Conservation (phyloP, 1,284 basidiomycete genomes). For the Cystobasidium sp. region DNA sequence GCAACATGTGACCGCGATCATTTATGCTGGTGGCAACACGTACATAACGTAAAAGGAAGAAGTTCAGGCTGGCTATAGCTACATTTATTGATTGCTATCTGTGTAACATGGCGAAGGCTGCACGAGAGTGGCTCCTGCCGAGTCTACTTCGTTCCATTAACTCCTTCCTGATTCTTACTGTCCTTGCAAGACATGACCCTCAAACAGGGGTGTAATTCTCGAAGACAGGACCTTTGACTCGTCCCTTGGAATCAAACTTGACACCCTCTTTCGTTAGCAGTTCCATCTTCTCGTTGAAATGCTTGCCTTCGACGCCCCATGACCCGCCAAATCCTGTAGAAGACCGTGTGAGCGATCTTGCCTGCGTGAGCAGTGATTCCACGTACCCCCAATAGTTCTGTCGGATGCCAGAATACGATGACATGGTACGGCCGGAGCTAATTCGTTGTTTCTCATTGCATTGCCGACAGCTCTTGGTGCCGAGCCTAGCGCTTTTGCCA, state of each 20-base stretch:
- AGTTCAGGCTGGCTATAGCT: too few relatives aligned
- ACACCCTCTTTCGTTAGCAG: constrained; percentile 64
- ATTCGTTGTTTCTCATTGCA: constrained; percentile 67
- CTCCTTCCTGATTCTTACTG: too few relatives aligned
- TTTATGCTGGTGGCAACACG: too few relatives aligned
- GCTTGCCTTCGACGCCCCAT: constrained; percentile 59
- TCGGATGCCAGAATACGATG: constrained; percentile 69
- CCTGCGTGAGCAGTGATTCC: neutral
- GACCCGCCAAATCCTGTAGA: constrained; percentile 64
- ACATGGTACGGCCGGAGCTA: constrained; percentile 68
- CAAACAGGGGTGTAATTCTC: neutral
- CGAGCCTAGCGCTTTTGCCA: constrained; percentile 43
- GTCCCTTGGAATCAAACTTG: constrained; percentile 60
- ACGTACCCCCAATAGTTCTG: constrained; percentile 61
- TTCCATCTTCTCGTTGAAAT: constrained; percentile 60
- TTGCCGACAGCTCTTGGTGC: constrained; percentile 62
- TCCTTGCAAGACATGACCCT: neutral
- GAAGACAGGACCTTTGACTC: constrained; percentile 33
- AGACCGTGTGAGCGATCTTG: neutral
- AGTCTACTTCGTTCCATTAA: too few relatives aligned
- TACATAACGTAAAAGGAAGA: too few relatives aligned
- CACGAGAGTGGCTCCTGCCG: too few relatives aligned
- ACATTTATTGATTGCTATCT: too few relatives aligned
- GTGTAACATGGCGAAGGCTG: too few relatives aligned
- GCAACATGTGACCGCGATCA: too few relatives aligned